phyloP scores from a whole-genome alignment of 495 filamentous ascomycete genomes.

The Penicillium taxi region DNA sequence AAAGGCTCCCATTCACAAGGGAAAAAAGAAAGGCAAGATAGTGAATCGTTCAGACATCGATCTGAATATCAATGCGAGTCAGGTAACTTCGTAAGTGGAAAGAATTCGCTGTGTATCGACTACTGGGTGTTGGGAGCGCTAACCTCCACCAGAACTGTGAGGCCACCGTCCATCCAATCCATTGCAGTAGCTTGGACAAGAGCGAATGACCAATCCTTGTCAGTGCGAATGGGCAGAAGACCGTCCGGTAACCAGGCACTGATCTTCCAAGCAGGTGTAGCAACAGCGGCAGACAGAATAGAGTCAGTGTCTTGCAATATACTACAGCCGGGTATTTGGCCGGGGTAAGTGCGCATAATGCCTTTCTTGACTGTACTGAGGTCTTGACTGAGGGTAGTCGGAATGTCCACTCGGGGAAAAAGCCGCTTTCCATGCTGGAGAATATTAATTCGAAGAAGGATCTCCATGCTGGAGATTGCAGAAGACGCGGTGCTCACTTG shows the following conservation, averaged over 20 bases:
- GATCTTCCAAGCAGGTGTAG: conserved; percentile 26
- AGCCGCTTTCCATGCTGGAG: conserved; percentile 36
- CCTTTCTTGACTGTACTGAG: conserved; percentile 24
- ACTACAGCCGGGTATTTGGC: conserved; percentile 24
- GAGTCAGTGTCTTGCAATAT: conserved; percentile 6
- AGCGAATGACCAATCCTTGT: conserved; percentile 41
- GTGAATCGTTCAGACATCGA: too few relatives aligned
- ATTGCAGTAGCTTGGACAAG: conserved; percentile 33
- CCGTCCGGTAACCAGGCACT: conserved; percentile 38
- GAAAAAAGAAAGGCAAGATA: too few relatives aligned
- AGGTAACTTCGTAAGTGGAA: background rate
- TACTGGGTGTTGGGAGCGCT: conserved; percentile 9
- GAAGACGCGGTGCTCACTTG: conserved; percentile 3
- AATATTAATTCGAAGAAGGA: conserved; percentile 35
- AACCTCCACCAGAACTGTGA: conserved; percentile 40
- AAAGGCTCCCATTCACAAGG: too few relatives aligned
- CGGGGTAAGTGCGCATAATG: conserved; percentile 27
- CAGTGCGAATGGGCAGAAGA: conserved; percentile 26
- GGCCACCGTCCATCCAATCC: conserved; percentile 49
- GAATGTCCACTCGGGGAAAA: conserved; percentile 31
- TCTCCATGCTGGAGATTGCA: conserved; percentile 7
- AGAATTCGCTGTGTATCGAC: conserved; percentile 2
- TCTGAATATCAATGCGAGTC: too few relatives aligned
- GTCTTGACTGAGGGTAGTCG: conserved; percentile 30
- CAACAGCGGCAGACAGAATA: conserved; percentile 1